Percentiles rank a stretch among this genome's conserved stretches.
Evolutionary conservation across 2,329 filamentous ascomycete species (phyloP).

Genomic region (Tolypocladium inflatum): DNA sequence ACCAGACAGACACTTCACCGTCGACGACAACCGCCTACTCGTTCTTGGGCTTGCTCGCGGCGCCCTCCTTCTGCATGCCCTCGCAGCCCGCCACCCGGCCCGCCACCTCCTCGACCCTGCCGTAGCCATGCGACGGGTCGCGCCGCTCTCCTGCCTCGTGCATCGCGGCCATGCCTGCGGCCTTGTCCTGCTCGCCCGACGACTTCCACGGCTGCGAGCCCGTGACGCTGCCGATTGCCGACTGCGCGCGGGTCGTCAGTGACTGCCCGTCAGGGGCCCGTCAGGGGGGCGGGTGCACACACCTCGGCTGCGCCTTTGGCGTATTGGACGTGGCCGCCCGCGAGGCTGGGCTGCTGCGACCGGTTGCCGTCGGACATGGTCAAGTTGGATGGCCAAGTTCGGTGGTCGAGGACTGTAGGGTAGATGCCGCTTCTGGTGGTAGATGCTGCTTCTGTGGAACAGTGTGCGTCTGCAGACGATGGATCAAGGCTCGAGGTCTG

Average conservation of each 20-base stretch:
- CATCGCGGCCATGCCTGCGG: constrained; percentile 51
- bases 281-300: constrained; percentile 6
- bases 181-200: constrained; percentile 56
- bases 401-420: too few species aligned
- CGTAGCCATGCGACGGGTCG: constrained; percentile 47
- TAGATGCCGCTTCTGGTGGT: too few species aligned
- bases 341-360: constrained; percentile 44
- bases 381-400: too few species aligned
- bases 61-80: constrained; percentile 58
- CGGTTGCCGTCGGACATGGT: constrained; percentile 20
- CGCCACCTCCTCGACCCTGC: constrained; percentile 54
- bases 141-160: constrained; percentile 48
- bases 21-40: background rate
- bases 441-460: background rate
- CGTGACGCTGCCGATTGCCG: constrained; percentile 50
- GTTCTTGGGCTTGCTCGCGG: constrained; percentile 32
- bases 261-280: too few species aligned
- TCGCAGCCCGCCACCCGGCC: constrained; percentile 57
- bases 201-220: constrained; percentile 53
- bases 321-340: constrained; percentile 57
- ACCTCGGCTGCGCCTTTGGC: constrained; percentile 60
- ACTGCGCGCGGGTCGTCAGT: constrained; percentile 23
- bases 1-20: background rate
- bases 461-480: background rate
- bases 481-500: background rate